A percentile compares a stretch with the other conserved stretches of the same genome.
Conservation (phyloP, 371 early-diverging fungal species). For the Parasitella parasitica region DNA sequence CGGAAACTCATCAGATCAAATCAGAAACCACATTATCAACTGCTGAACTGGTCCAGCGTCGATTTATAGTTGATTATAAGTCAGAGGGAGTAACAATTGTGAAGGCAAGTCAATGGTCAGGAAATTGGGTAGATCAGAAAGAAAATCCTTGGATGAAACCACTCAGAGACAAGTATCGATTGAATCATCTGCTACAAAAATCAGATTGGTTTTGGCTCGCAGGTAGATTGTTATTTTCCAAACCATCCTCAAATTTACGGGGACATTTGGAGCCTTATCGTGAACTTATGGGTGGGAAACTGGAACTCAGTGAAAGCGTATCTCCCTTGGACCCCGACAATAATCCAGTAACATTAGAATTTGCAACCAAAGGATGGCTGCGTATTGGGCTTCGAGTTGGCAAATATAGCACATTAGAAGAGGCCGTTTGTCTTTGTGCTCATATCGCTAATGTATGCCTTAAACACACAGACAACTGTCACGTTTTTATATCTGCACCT, state of each 20-base stretch:
- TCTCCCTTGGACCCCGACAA: constrained; percentile 15
- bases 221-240: constrained; percentile 32
- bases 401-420: not conserved
- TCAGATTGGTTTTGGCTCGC: constrained; percentile 45
- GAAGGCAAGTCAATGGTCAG: constrained; percentile 1
- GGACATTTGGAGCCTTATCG: constrained; percentile 29
- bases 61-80: not conserved
- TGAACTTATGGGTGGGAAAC: constrained; percentile 37
- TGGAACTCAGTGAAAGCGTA: constrained; percentile 13
- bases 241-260: constrained; percentile 28
- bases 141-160: constrained; percentile 19
- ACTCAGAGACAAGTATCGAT: constrained; percentile 29
- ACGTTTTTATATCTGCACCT: constrained; percentile 32
- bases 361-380: constrained; percentile 20
- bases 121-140: constrained; percentile 3
- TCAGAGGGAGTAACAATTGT: constrained; percentile 6
- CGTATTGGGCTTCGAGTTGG: constrained; percentile 33
- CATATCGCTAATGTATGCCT: constrained; percentile 23
- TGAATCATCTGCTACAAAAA: constrained; percentile 14
- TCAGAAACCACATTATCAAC: not conserved
- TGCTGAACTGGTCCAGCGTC: constrained; percentile 2
- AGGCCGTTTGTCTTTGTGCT: constrained; percentile 20
- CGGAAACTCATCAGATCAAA: not conserved
- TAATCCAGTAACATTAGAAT: constrained; percentile 1
- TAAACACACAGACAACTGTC: constrained; percentile 1